Base-by-base conservation (phyloP, 345 rosid genomes). In the Diplotaxis tenuifolia region DNA sequence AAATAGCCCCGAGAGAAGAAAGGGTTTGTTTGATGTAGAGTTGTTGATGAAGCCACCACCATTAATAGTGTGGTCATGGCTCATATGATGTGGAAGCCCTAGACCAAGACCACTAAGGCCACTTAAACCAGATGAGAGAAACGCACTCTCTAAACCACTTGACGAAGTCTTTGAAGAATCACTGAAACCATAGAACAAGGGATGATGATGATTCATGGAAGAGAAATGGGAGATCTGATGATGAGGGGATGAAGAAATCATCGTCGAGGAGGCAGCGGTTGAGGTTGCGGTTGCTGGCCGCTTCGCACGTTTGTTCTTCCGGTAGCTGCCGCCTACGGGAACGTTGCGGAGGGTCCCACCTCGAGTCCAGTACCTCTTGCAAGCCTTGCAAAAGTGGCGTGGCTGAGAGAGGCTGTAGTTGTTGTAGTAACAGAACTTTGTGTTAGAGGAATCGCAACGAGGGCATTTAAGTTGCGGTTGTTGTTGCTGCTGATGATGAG, bases 391-490 rank as follows among this genome's bases (percentile, higher is more conserved):
- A 52, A 87, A 87, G 81, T 87, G 87, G 9, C 92, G 72, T 0
- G 90, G 92, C 79, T 87, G 90, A 6, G 90, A 83, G 52, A 86
- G 80, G 76, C 92, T 87, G 82, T 87, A 87, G 84, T 88, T 88
- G 82, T 88, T 88, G 83, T 85, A 88, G 86, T 88, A 88, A 62
- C 94, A 88, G 70, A 87, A 87, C 78, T 89, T 89, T 9, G 92
- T 87, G 84, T 87, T 89, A 0, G 88, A 80, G 0, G 92, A 89
- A 31, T 89, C 90, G 36, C 94, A 89, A 21, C 94, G 91, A 49
- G 94, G 94, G 67, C 94, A 89, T 77, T 83, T 89, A 3, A 86
- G 83, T 38, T 89, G 79, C 3, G 70, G 87, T 19, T 80, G 55
- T 22, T 77, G 83, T 34, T 67, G 27, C 20, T 49, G 72, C 34